These are phyloP conservation scores for Apiospora phragmitis DNA, from an alignment of 2,329 filamentous ascomycete species.

Conservation along the genomic window DNA sequence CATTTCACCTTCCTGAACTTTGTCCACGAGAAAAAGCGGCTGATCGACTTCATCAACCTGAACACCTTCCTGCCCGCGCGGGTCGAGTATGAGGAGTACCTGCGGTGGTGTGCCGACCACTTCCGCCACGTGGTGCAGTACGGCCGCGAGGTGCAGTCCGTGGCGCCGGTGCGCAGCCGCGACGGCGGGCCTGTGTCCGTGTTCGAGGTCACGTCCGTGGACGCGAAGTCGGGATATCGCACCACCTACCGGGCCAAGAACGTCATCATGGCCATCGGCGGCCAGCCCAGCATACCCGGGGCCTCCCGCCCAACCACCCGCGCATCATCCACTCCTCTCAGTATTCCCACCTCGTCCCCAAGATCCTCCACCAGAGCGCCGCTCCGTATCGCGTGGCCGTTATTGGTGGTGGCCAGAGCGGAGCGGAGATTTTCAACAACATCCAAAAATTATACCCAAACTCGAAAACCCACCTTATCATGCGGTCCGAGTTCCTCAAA, in stretches of 20 bases:
- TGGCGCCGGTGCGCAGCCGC: slow-evolving; percentile 59
- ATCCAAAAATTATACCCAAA: slow-evolving; percentile 81
- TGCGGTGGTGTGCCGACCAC: slow-evolving; percentile 84
- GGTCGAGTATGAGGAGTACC: slow-evolving; percentile 92
- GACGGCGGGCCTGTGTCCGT: slow-evolving; percentile 53
- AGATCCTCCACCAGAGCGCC: slow-evolving; percentile 57
- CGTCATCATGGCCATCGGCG: slow-evolving; percentile 61
- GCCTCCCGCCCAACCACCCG: slow-evolving; percentile 68
- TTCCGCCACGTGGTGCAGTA: slow-evolving; percentile 77
- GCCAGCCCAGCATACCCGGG: slow-evolving; percentile 67
- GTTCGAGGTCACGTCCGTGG: slow-evolving; percentile 68
- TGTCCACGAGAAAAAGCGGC: slow-evolving; percentile 75
- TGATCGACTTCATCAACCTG: slow-evolving; percentile 89
- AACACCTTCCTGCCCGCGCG: slow-evolving; percentile 84
- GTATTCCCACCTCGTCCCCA: slow-evolving; percentile 67
- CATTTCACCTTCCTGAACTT: slow-evolving; percentile 97
- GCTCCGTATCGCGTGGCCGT: slow-evolving; percentile 75
- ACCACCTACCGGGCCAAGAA: slow-evolving; percentile 61
- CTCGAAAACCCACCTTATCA: slow-evolving; percentile 73
- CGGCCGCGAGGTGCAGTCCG: slow-evolving; percentile 71
- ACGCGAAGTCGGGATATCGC: slow-evolving; percentile 56
- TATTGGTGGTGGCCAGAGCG: slow-evolving; percentile 86
- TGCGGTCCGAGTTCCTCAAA: slow-evolving; percentile 79
- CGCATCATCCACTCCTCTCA: slow-evolving; percentile 86
- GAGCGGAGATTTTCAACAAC: slow-evolving; percentile 93